A percentile compares a stretch with the other conserved stretches of the same genome.
phyloP scores from a whole-genome alignment of 495 filamentous ascomycete species.

The Penicillium tannophilum region DNA sequence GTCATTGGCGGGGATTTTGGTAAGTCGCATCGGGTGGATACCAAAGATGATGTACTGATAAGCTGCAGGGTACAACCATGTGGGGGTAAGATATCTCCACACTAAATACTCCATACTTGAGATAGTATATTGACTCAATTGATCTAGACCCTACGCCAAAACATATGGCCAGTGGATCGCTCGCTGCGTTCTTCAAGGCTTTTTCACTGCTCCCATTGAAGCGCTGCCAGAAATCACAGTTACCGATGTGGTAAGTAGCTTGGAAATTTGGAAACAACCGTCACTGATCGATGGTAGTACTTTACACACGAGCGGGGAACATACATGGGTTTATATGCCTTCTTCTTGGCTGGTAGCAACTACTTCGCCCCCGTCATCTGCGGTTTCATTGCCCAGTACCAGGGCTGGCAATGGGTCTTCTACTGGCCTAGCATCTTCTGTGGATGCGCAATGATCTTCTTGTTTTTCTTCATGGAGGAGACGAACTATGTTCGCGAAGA shows the following conservation, averaged over 20 bases:
- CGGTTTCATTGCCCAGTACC: constrained; percentile 67
- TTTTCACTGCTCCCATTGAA: constrained; percentile 68
- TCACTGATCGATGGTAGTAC: constrained; percentile 35
- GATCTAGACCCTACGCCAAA: constrained; percentile 35
- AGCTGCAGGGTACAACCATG: constrained; percentile 32
- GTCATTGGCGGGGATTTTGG: constrained; percentile 57
- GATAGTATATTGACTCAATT: constrained; percentile 5
- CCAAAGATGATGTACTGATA: constrained; percentile 2
- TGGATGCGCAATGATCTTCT: constrained; percentile 55
- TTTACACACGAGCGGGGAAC: constrained; percentile 68
- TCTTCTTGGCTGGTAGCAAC: constrained; percentile 63
- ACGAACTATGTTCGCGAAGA: constrained; percentile 58
- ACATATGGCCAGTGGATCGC: constrained; percentile 66
- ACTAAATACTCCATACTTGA: neutral
- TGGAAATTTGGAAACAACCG: neutral
- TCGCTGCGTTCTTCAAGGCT: constrained; percentile 61
- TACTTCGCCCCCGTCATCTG: constrained; percentile 66
- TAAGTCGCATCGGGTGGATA: constrained; percentile 18
- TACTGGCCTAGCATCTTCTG: constrained; percentile 67
- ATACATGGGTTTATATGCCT: constrained; percentile 66
- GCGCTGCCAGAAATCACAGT: constrained; percentile 62
- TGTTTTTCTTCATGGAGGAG: constrained; percentile 73
- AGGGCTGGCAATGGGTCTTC: constrained; percentile 65
- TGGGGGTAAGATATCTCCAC: constrained; percentile 40
- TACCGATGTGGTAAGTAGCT: constrained; percentile 54